Conservation (phyloP, 805 yeast genomes). For the Wickerhamiella domercqiae region DNA sequence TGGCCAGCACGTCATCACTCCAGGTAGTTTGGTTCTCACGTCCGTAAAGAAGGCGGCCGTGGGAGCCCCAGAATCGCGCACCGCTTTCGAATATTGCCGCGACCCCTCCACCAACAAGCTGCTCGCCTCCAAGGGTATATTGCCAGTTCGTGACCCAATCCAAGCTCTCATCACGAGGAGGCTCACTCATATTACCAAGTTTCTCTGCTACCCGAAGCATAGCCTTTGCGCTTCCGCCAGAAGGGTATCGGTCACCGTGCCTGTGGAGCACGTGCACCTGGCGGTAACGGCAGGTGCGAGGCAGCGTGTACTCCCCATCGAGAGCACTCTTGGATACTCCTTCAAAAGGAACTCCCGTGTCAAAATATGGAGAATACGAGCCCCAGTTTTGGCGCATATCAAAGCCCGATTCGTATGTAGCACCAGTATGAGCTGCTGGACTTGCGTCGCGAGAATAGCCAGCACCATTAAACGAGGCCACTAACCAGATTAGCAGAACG, state of each 20-base stretch:
- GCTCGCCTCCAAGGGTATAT: conserved; percentile 22
- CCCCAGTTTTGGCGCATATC: conserved; percentile 30
- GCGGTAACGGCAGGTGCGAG: conserved; percentile 35
- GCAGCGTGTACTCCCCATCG: conserved; percentile 19
- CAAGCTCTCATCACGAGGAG: conserved; percentile 17
- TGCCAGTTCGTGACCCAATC: conserved; percentile 25
- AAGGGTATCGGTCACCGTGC: conserved; percentile 69
- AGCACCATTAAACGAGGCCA: not conserved
- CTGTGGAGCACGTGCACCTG: conserved; percentile 61
- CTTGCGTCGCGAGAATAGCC: conserved; percentile 13
- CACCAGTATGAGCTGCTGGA: conserved; percentile 27
- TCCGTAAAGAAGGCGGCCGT: conserved; percentile 26
- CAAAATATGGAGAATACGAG: conserved; percentile 27
- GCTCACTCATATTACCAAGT: conserved; percentile 18
- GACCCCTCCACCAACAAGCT: conserved; percentile 26
- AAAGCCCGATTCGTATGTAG: conserved; percentile 22
- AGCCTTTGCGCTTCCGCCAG: conserved; percentile 28
- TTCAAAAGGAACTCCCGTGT: conserved; percentile 22
- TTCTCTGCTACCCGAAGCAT: conserved; percentile 26
- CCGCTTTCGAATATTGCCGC: conserved; percentile 27
- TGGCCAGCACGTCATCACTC: conserved; percentile 20
- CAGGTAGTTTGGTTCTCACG: conserved; percentile 20
- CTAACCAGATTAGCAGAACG: too few relatives aligned
- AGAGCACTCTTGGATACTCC: conserved; percentile 21
- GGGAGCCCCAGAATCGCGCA: conserved; percentile 28